Percentiles rank a stretch among this genome's conserved stretches.
These are phyloP conservation scores for Colletotrichum cuscutae DNA, from an alignment of 2,329 filamentous ascomycete species.

Conservation along the genomic window DNA sequence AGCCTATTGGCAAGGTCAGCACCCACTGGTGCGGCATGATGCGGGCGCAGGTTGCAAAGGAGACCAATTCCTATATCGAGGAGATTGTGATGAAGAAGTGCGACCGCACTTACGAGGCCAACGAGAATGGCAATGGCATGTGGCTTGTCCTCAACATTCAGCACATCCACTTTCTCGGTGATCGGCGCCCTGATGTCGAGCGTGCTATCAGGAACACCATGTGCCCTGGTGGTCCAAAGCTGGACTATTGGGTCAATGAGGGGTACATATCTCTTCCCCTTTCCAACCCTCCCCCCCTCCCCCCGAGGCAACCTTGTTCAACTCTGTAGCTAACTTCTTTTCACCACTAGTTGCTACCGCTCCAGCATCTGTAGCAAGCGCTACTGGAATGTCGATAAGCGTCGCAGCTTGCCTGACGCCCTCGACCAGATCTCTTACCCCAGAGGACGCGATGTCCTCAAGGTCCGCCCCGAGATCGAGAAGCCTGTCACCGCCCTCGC, in stretches of 20 bases:
- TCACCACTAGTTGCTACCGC: slow-evolving; percentile 13
- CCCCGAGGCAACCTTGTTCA: not conserved
- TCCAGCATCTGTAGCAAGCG: slow-evolving; percentile 11
- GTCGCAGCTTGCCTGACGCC: not conserved
- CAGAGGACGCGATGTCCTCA: not conserved
- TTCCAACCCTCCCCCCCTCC: too few relatives aligned
- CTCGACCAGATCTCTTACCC: not conserved
- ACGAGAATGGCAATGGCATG: slow-evolving; percentile 17
- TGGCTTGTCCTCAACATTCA: not conserved
- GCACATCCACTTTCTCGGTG: not conserved
- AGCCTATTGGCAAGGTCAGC: slow-evolving; percentile 17
- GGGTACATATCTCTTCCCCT: not conserved
- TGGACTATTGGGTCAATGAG: slow-evolving; percentile 20
- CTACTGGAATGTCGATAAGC: not conserved
- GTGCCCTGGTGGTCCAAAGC: not conserved
- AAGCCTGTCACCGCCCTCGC: not conserved
- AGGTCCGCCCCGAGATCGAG: not conserved
- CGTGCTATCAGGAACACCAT: slow-evolving; percentile 6
- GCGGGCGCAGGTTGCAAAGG: not conserved
- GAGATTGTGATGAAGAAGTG: not conserved
- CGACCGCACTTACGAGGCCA: not conserved
- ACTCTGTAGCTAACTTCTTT: not conserved
- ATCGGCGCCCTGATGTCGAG: slow-evolving; percentile 13
- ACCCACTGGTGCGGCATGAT: slow-evolving; percentile 20
- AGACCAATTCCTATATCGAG: not conserved